Base-by-base conservation (phyloP, 257 asterid species). In the Lycium ferocissimum region DNA sequence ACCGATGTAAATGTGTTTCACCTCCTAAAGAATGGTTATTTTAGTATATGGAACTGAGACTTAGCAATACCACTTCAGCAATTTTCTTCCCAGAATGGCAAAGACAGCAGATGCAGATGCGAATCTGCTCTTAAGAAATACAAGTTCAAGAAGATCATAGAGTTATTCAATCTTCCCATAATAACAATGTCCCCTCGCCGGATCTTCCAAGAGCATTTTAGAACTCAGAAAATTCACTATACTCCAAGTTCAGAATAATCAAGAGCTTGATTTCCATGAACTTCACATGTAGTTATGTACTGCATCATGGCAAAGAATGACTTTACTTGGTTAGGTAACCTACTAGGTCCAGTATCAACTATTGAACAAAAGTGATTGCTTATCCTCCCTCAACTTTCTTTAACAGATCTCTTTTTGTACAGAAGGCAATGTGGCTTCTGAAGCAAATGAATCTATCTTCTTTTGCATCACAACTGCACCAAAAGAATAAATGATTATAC, bases 21-120 rank as follows among this genome's bases (percentile, higher is more conserved):
- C 45, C 62, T 12, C 22, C 20, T 75, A 49, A 75, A 49, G 13
- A 49, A 75, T 7, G 62, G 62, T 75, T 20, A 51, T 49, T 4
- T 70, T 35, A 49, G 58, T 75, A 93, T 92, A 3, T 90, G 91
- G 87, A 93, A 91, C 92, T 94, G 98, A 69, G 95, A 93, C 90
- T 84, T 94, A 69, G 95, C 95, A 38, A 38, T 40, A 70, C 65
- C 85, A 20, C 94, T 95, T 51, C 94, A 92, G 87, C 97, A 92
- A 86, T 92, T 95, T 58, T 91, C 18, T 97, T 91, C 47, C 84
- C 89, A 2, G 91, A 90, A 90, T 92, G 88, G 15, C 65, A 90
- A 86, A 91, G 85, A 5, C 93, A 92, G 9, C 97, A 91, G 6
- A 92, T 86, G 22, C 98, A 93, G 56, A 87, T 89, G 33, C 33